These are phyloP conservation scores for Cladosporium sp. DNA, from an alignment of 2,329 filamentous ascomycete genomes.

Conservation along the genomic window DNA sequence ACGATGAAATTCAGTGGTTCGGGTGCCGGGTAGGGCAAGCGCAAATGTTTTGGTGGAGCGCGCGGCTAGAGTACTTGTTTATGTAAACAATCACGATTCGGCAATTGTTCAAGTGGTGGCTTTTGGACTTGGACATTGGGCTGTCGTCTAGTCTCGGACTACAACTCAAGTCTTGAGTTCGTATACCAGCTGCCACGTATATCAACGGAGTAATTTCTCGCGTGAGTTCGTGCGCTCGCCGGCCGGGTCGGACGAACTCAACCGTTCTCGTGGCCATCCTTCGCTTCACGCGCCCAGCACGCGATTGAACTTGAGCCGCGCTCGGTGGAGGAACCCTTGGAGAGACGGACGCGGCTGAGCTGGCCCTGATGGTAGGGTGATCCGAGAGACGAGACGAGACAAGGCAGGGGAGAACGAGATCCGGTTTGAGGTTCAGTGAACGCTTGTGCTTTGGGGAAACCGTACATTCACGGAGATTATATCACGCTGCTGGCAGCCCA, in stretches of 20 bases:
- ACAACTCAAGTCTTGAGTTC: not conserved
- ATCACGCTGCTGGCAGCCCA: not conserved
- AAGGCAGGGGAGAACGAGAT: not conserved
- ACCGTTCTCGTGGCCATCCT: constrained; percentile 13
- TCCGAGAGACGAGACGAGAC: not conserved
- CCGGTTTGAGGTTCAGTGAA: constrained; percentile 4
- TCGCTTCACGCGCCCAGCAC: constrained; percentile 11
- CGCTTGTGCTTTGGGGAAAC: constrained; percentile 5
- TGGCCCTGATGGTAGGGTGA: constrained; percentile 1
- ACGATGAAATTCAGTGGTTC: not conserved
- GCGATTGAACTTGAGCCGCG: constrained; percentile 4
- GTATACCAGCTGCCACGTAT: not conserved
- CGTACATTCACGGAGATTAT: not conserved
- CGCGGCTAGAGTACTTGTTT: not conserved
- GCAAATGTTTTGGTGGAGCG: not conserved
- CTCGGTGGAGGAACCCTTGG: not conserved
- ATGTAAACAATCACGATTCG: constrained; percentile 6
- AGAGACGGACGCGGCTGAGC: not conserved
- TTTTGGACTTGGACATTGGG: not conserved
- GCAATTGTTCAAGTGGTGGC: not conserved
- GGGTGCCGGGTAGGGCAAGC: not conserved
- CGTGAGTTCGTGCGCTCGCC: not conserved
- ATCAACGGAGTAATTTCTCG: not conserved
- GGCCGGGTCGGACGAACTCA: not conserved
- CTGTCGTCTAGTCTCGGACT: not conserved